Conservation (phyloP, 2,329 filamentous ascomycete genomes). For the Pseudogymnoascus sp. region DNA sequence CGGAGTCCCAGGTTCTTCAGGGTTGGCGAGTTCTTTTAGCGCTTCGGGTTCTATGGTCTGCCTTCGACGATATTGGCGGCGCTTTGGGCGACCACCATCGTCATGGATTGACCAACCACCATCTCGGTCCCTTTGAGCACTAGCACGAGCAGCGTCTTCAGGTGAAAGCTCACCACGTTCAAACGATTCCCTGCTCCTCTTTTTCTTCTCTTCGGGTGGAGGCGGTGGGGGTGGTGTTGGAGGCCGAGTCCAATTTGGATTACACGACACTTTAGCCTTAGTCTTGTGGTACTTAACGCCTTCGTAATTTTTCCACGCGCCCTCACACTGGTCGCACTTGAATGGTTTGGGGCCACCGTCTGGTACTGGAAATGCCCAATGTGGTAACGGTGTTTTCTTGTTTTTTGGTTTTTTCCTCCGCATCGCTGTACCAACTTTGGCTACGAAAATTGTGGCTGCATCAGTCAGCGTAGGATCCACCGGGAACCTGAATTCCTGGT, state of each 20-base stretch:
- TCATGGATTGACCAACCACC: constrained; percentile 21
- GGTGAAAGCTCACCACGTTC: not conserved
- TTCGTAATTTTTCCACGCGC: constrained; percentile 26
- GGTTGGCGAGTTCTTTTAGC: not conserved
- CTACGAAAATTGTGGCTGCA: constrained; percentile 21
- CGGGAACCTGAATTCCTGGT: constrained; percentile 20
- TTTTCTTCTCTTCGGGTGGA: constrained; percentile 9
- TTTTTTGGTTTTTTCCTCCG: constrained; percentile 11
- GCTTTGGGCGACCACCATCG: constrained; percentile 16
- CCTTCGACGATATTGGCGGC: not conserved
- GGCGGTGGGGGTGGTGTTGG: constrained; percentile 11
- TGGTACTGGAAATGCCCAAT: constrained; percentile 6
- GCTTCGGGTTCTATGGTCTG: not conserved
- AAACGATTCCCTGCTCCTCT: constrained; percentile 1
- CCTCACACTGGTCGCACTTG: constrained; percentile 24
- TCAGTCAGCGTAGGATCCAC: constrained; percentile 17
- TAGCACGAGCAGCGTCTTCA: constrained; percentile 7
- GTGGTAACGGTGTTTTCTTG: constrained; percentile 9
- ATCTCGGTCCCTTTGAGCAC: not conserved
- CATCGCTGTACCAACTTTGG: constrained; percentile 23
- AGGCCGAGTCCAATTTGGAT: constrained; percentile 22
- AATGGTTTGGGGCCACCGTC: constrained; percentile 22
- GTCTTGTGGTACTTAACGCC: constrained; percentile 28
- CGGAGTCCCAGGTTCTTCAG: not conserved
- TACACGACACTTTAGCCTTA: constrained; percentile 26